Evolutionary conservation across 345 rosid species (phyloP).

Genomic region (Acer saccharum): DNA sequence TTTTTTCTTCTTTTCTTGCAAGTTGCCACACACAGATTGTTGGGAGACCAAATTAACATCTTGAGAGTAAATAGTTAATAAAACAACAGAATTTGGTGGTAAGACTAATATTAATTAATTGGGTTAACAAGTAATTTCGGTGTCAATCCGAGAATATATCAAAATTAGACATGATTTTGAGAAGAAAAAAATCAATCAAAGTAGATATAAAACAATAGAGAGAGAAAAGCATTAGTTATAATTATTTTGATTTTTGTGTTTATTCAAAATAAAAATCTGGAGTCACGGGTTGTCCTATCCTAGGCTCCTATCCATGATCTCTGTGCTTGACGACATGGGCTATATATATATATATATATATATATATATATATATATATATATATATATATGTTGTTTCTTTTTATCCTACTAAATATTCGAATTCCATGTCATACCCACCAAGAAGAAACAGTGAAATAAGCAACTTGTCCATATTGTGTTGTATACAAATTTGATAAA

Average conservation of each 20-base stretch:
- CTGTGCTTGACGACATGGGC: not conserved
- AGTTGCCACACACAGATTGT: conserved; percentile 2
- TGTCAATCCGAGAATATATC: too few relatives aligned
- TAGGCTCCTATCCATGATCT: not conserved
- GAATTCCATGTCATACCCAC: not conserved
- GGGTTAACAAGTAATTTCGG: not conserved
- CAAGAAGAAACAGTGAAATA: not conserved
- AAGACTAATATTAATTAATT: not conserved
- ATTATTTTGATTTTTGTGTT: not conserved
- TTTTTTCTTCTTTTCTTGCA: not conserved
- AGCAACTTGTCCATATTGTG: not conserved
- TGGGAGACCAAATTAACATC: not conserved
- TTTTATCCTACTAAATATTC: not conserved
- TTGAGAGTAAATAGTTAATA: conserved; percentile 2
- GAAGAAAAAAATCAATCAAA: not conserved
- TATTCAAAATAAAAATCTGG: not conserved
- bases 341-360: too few relatives aligned
- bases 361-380: too few relatives aligned
- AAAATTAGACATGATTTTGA: not conserved
- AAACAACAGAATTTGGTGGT: not conserved
- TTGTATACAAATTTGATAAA: not conserved
- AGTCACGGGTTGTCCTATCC: not conserved
- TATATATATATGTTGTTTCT: too few relatives aligned
- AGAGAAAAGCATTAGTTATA: not conserved
- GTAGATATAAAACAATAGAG: not conserved